Conservation (phyloP, 1,284 basidiomycete genomes). For the Malassezia nana region DNA sequence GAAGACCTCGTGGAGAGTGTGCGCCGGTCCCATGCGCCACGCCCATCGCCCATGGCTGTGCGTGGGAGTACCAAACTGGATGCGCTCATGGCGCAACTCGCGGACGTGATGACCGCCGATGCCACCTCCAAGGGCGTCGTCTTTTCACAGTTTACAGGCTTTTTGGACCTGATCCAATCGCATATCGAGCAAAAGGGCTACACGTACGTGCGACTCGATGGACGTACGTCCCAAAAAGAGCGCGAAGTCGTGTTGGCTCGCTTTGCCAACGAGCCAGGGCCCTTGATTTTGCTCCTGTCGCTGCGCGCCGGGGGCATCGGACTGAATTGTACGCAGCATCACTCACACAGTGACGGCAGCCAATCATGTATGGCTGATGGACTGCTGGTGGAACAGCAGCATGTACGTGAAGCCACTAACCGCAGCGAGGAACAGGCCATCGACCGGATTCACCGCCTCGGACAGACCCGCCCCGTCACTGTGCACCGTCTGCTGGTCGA, state of each 20-base stretch:
- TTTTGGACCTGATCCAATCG: conserved; percentile 45
- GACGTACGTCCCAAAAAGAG: conserved; percentile 78
- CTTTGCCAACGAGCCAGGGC: conserved; percentile 66
- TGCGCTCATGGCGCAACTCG: conserved; percentile 61
- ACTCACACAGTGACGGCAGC: conserved; percentile 27
- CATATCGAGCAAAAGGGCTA: conserved; percentile 27
- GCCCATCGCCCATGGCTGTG: conserved; percentile 54
- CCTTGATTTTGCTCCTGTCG: conserved; percentile 79
- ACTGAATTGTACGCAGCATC: conserved; percentile 25
- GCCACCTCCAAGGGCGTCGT: conserved; percentile 46
- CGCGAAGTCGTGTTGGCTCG: conserved; percentile 64
- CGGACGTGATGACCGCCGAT: conserved; percentile 53
- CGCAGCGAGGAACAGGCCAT: conserved; percentile 63
- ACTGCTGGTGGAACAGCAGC: conserved; percentile 46
- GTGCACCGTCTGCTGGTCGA: conserved; percentile 88
- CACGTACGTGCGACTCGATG: conserved; percentile 59
- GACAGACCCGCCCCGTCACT: conserved; percentile 77
- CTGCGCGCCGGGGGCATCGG: conserved; percentile 91
- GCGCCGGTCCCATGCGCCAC: conserved; percentile 18
- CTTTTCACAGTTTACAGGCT: conserved; percentile 50
- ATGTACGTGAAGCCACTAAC: conserved; percentile 8
- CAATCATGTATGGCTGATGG: conserved; percentile 41
- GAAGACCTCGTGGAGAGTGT: conserved; percentile 55
- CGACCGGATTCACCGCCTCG: conserved; percentile 62
- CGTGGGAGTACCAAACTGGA: conserved; percentile 76